Base-by-base conservation (phyloP, 306 rosid genomes). In the Vicia villosa region DNA sequence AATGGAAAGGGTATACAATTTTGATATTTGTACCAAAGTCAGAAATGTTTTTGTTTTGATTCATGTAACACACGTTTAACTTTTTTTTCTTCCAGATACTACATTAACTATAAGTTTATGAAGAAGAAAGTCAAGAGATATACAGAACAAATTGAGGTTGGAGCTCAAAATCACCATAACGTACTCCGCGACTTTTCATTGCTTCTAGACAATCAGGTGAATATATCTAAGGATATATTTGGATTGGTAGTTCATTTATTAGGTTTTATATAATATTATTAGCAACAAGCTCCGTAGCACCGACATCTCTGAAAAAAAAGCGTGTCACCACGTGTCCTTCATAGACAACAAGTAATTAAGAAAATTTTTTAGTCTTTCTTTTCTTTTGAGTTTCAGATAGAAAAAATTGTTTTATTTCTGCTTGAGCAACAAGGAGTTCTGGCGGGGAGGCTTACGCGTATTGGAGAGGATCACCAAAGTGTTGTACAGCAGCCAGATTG, bases 371-470 rank as follows among this genome's bases (percentile, higher is more conserved):
- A 47, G 13, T 22, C 22, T 58, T 79, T 71, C 19, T 19, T 61
- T 60, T 61, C 32, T 68, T 37, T 50, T 60, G 70, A 73, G 51
- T 75, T 59, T 65, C 82, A 95, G 99, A 91, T 95, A 62, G 99
- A 89, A 82, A 91, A 75, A 66, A 74, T 89, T 63, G 99, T 95
- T 69, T 79, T 95, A 14, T 95, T 95, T 84, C 77, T 91, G 54
- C 77, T 95, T 78, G 91, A 91, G 83, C 96, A 89, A 87, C 96
- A 95, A 91, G 99, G 99, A 77, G 68, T 76, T 63, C 82, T 95
- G 63, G 95, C 99, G 43, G 87, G 90, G 76, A 86, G 83, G 82
- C 79, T 95, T 73, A 82, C 86, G 8, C 73, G 70, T 64, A 87
- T 87, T 75, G 91, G 83, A 75, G 70, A 87, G 70, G 84, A 68